Conservation (phyloP, 805 yeast genomes). For the Martiniozyma abietophila region DNA sequence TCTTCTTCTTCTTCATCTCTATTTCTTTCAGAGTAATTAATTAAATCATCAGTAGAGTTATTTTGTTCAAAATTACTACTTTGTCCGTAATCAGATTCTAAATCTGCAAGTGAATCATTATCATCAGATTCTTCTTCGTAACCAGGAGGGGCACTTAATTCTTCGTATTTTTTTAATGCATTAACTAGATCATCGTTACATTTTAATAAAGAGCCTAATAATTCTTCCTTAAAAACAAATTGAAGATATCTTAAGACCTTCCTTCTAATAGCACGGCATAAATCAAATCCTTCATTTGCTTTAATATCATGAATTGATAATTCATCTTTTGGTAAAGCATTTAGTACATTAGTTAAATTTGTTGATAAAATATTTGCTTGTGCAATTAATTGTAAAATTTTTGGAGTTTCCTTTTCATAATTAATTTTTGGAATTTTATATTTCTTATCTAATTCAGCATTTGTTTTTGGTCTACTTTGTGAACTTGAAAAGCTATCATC, state of each 20-base stretch:
- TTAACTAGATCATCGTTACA: constrained; percentile 86
- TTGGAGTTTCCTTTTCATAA: constrained; percentile 62
- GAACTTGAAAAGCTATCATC: constrained; percentile 13
- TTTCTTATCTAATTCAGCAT: constrained; percentile 34
- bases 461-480: constrained; percentile 16
- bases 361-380: constrained; percentile 70
- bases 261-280: constrained; percentile 67
- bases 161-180: constrained; percentile 63
- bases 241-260: constrained; percentile 77
- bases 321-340: constrained; percentile 34
- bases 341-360: constrained; percentile 51
- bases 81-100: constrained; percentile 23
- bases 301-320: constrained; percentile 55
- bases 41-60: constrained; percentile 6
- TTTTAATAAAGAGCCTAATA: constrained; percentile 74
- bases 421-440: constrained; percentile 62
- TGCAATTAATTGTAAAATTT: constrained; percentile 57
- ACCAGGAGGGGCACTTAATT: constrained; percentile 32
- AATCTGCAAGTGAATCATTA: constrained; percentile 32
- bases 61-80: neutral
- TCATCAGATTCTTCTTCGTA: constrained; percentile 34
- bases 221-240: constrained; percentile 74
- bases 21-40: constrained; percentile 3
- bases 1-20: constrained; percentile 2
- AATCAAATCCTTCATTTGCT: constrained; percentile 59